Conservation (phyloP, 2,329 filamentous ascomycete genomes). For the Pseudocercospora pini-densiflorae region DNA sequence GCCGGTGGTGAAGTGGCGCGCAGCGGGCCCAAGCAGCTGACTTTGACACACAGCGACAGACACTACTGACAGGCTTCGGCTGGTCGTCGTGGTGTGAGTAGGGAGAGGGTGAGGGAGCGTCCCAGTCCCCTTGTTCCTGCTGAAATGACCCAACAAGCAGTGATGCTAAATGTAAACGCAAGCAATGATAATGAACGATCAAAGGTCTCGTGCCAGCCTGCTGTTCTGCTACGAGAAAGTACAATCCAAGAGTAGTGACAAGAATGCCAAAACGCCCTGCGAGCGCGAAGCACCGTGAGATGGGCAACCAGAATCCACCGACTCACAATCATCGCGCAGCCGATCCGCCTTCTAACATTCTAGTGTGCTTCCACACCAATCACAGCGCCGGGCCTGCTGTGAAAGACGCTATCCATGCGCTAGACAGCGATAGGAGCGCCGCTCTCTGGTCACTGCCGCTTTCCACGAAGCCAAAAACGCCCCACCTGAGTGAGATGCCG, state of each 20-base stretch:
- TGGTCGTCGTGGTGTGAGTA: slow-evolving; percentile 1
- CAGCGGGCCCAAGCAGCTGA: neutral
- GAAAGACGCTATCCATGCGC: neutral
- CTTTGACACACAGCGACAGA: neutral
- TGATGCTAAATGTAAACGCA: neutral
- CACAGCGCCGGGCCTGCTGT: neutral
- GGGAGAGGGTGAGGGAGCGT: neutral
- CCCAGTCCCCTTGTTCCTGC: neutral
- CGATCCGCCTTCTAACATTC: slow-evolving; percentile 8
- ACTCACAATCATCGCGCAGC: slow-evolving; percentile 1
- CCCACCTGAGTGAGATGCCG: neutral
- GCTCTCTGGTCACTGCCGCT: slow-evolving; percentile 5
- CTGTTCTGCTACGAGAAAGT: neutral
- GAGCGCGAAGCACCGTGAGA: neutral
- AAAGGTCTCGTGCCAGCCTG: neutral
- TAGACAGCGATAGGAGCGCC: neutral
- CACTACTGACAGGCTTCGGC: neutral
- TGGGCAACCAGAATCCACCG: neutral
- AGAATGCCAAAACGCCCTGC: neutral
- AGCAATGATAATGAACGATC: neutral
- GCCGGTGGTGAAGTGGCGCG: neutral
- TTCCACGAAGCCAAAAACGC: neutral
- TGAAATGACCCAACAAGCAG: neutral
- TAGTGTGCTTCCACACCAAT: slow-evolving; percentile 4
- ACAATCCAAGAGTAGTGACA: neutral